These are phyloP conservation scores for Macrophomina tecta DNA, from an alignment of 2,329 filamentous ascomycete genomes.

Conservation along the genomic window DNA sequence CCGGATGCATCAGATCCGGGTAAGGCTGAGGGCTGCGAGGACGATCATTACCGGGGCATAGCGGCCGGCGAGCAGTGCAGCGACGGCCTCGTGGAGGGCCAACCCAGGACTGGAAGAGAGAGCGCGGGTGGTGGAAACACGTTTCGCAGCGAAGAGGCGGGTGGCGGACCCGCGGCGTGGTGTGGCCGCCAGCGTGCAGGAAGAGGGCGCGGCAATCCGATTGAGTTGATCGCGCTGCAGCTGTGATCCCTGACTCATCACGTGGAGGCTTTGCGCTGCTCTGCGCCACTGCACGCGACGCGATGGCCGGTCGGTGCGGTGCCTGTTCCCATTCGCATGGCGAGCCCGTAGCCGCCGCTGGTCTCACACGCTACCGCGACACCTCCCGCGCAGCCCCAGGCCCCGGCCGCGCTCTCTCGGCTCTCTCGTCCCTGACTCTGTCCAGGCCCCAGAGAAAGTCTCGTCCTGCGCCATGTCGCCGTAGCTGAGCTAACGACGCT, in stretches of 20 bases:
- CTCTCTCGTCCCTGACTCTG: background rate
- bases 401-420: background rate
- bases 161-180: background rate
- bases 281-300: background rate
- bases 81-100: background rate
- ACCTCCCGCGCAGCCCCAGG: background rate
- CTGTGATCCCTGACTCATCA: background rate
- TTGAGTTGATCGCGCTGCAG: background rate
- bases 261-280: background rate
- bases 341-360: background rate
- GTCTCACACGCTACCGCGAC: conserved; percentile 7
- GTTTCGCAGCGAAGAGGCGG: background rate
- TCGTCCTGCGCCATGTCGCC: conserved; percentile 16
- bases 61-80: background rate
- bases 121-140: background rate
- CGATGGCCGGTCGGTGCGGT: background rate
- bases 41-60: background rate
- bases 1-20: conserved; percentile 14
- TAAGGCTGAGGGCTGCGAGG: conserved; percentile 18
- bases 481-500: conserved; percentile 10
- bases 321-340: background rate
- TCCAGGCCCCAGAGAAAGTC: background rate
- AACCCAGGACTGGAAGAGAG: background rate
- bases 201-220: background rate
- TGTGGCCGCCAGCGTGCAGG: background rate